Evolutionary conservation across 768 basidiomycete genomes (phyloP).

Genomic region (Pleurotus ostreatus): DNA sequence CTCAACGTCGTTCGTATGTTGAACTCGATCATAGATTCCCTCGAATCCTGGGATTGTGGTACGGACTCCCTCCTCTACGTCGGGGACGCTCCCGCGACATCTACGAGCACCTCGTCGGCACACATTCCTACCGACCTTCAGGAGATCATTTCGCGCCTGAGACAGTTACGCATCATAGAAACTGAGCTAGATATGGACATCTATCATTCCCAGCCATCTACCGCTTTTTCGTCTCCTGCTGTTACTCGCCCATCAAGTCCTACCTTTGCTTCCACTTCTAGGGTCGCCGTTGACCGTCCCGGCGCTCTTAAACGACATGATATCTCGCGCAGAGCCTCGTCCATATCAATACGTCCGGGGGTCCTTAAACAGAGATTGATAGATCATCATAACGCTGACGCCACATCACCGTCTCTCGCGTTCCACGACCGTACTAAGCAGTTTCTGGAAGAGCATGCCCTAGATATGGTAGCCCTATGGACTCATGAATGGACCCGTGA

Average conservation of each 20-base stretch:
- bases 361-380: slow-evolving; percentile 45
- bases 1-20: slow-evolving; percentile 62
- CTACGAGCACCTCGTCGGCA: background rate
- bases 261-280: background rate
- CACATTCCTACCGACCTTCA: background rate
- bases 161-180: background rate
- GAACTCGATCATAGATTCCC: slow-evolving; percentile 35
- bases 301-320: slow-evolving; percentile 17
- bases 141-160: background rate
- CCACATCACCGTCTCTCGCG: slow-evolving; percentile 14
- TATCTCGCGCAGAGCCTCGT: slow-evolving; percentile 39
- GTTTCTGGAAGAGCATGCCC: slow-evolving; percentile 48
- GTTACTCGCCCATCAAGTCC: slow-evolving; percentile 2
- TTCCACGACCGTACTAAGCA: slow-evolving; percentile 39
- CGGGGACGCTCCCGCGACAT: background rate
- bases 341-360: slow-evolving; percentile 43
- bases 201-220: background rate
- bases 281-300: background rate
- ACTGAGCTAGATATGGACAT: background rate
- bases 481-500: slow-evolving; percentile 38
- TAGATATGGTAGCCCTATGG: slow-evolving; percentile 57
- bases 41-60: slow-evolving; percentile 8
- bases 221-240: background rate
- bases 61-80: slow-evolving; percentile 9
- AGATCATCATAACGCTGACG: slow-evolving; percentile 20